phyloP scores from a whole-genome alignment of 257 asterid genomes.

The Nicotiana undulata region DNA sequence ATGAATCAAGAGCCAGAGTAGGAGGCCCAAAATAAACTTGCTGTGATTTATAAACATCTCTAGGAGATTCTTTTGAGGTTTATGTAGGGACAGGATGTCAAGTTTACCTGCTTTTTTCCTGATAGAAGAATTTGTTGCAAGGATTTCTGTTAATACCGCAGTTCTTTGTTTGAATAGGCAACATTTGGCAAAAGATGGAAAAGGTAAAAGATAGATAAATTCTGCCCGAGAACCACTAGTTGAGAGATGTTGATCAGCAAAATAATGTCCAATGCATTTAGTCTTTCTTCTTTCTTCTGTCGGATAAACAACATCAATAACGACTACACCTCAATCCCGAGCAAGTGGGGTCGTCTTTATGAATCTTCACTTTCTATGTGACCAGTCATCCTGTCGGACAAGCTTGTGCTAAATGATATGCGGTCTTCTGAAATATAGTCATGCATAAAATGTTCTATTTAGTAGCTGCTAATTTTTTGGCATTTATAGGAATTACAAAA shows the following conservation, averaged over 20 bases:
- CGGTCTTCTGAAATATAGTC: background rate
- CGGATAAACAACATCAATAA: background rate
- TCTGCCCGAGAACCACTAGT: background rate
- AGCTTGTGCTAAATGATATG: background rate
- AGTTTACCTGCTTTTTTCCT: background rate
- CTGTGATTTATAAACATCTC: background rate
- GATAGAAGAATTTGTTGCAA: background rate
- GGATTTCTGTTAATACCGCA: background rate
- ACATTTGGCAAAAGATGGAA: background rate
- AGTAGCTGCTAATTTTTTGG: background rate
- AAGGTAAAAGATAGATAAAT: background rate
- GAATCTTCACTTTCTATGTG: background rate
- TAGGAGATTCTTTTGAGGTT: background rate
- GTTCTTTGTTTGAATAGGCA: background rate
- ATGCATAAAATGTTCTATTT: background rate
- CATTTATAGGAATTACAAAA: conserved; percentile 73
- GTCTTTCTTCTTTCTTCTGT: background rate
- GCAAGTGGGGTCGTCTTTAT: background rate
- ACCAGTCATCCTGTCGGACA: background rate
- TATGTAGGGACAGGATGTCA: background rate
- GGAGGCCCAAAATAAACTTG: background rate
- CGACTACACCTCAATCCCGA: background rate
- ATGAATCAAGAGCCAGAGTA: background rate
- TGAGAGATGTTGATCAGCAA: background rate
- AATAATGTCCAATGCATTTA: background rate